These are phyloP conservation scores for Chlamydomonas incerta DNA, from an alignment of 139 green algal genomes.

Conservation along the genomic window DNA sequence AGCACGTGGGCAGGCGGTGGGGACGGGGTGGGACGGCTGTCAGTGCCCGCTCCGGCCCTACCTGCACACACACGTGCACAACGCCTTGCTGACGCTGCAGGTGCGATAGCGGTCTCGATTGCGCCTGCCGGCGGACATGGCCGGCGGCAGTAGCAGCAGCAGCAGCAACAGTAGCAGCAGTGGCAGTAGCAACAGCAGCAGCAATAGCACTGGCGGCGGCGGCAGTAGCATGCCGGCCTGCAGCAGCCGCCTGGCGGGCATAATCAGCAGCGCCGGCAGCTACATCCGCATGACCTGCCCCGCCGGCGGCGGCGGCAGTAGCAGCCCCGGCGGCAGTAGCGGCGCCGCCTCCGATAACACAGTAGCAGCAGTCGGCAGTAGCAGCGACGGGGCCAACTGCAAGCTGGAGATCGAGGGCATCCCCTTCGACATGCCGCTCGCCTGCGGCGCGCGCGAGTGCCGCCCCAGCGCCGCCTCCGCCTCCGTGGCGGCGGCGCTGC, in stretches of 20 bases:
- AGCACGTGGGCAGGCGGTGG: no score
- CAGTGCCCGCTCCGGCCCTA: no score
- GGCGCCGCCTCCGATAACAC: no score
- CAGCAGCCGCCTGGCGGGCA: neutral
- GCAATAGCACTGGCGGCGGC: neutral
- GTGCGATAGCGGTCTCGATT: no score
- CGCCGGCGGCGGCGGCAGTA: neutral
- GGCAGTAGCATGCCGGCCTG: neutral
- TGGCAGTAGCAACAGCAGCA: no score
- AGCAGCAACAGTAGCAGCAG: no score
- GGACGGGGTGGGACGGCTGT: no score
- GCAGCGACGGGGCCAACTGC: neutral
- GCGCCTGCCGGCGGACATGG: no score
- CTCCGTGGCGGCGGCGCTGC: conserved; percentile 34
- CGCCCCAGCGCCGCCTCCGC: neutral
- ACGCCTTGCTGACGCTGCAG: no score
- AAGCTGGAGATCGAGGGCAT: conserved; percentile 4
- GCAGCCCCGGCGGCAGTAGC: neutral
- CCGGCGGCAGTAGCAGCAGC: no score
- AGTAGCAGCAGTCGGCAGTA: no score
- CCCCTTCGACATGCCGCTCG: neutral
- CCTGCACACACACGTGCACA: no score
- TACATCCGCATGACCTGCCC: neutral
- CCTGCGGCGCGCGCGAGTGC: conserved; percentile 23
- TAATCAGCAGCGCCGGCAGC: neutral